These are phyloP conservation scores for Lodderomyces elongisporus DNA, from an alignment of 1,139 yeast genomes.

Conservation along the genomic window DNA sequence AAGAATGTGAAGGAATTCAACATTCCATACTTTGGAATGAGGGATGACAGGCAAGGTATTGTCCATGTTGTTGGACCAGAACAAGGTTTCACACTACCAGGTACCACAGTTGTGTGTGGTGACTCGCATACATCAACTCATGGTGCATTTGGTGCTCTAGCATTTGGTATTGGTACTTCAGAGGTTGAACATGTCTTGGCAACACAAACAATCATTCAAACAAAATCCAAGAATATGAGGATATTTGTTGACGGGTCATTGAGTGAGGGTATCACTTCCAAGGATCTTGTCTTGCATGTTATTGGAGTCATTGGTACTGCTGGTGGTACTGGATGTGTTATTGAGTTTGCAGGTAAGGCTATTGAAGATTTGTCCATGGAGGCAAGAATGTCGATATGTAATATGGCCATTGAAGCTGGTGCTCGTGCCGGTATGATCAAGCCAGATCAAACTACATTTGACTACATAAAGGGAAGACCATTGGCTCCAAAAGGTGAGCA, in stretches of 20 bases:
- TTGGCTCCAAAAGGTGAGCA: slow-evolving; percentile 88
- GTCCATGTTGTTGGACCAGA: slow-evolving; percentile 99
- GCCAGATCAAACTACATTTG: slow-evolving; percentile 85
- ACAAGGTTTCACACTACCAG: slow-evolving; percentile 97
- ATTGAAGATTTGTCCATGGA: slow-evolving; percentile 88
- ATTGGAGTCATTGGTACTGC: slow-evolving; percentile 98
- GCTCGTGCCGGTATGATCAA: slow-evolving; percentile 99
- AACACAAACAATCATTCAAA: slow-evolving; percentile 91
- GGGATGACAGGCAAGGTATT: slow-evolving; percentile 91
- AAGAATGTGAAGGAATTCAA: slow-evolving; percentile 87
- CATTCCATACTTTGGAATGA: slow-evolving; percentile 90
- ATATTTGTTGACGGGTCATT: slow-evolving; percentile 80
- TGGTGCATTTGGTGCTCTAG: slow-evolving; percentile 97
- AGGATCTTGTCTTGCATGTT: slow-evolving; percentile 89
- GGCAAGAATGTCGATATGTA: slow-evolving; percentile 99
- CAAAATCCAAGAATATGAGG: slow-evolving; percentile 94
- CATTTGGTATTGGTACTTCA: slow-evolving; percentile 98
- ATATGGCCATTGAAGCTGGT: slow-evolving; percentile 88
- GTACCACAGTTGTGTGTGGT: slow-evolving; percentile 98
- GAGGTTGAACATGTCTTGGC: slow-evolving; percentile 98
- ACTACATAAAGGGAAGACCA: slow-evolving; percentile 88
- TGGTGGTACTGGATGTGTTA: slow-evolving; percentile 97
- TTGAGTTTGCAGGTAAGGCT: slow-evolving; percentile 95
- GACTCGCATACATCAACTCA: slow-evolving; percentile 98
- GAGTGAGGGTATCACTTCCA: slow-evolving; percentile 85